Conservation (phyloP, 2,329 filamentous ascomycete species). For the Phialophora tarda region DNA sequence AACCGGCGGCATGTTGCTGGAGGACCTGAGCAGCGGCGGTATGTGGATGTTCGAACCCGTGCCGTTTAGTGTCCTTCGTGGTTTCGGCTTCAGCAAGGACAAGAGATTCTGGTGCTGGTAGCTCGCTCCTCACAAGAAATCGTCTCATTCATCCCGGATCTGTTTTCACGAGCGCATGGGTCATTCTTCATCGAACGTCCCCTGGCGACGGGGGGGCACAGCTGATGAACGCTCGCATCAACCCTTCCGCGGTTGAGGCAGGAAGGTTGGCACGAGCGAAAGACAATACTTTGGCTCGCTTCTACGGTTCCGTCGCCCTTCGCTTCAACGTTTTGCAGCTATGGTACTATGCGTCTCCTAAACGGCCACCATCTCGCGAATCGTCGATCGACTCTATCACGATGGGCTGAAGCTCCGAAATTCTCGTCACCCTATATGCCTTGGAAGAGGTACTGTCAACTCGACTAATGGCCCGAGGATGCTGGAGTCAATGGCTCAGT, state of each 20-base stretch:
- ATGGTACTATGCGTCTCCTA: not conserved
- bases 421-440: not conserved
- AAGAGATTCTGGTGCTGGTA: conserved; percentile 18
- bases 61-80: conserved; percentile 7
- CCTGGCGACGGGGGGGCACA: not conserved
- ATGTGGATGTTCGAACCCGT: conserved; percentile 17
- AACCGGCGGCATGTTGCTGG: conserved; percentile 8
- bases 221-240: not conserved
- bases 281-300: not conserved
- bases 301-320: not conserved
- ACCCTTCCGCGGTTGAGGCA: not conserved
- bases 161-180: not conserved
- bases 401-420: not conserved
- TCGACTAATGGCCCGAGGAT: not conserved
- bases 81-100: conserved; percentile 8
- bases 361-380: not conserved
- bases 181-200: not conserved
- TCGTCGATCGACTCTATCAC: not conserved
- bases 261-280: not conserved
- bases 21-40: conserved; percentile 7
- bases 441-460: not conserved
- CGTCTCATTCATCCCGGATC: not conserved
- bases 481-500: not conserved
- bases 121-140: not conserved
- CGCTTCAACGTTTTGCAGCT: not conserved